Evolutionary conservation across 768 basidiomycete genomes (phyloP).

Genomic region (Inosperma sp.): DNA sequence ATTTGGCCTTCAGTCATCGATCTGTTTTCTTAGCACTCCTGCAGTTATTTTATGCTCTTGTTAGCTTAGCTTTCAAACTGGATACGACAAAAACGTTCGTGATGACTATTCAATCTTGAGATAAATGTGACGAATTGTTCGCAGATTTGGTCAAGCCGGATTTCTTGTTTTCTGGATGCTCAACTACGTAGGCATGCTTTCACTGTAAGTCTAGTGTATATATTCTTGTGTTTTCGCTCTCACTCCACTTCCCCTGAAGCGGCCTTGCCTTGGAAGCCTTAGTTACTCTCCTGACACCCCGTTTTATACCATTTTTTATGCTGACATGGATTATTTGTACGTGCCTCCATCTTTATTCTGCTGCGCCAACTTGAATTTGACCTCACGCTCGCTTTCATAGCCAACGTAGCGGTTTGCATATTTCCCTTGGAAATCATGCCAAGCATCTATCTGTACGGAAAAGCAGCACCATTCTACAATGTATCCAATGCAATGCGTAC

Average conservation of each 20-base stretch:
- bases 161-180: constrained; percentile 69
- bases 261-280: constrained; percentile 56
- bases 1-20: background rate
- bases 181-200: constrained; percentile 52
- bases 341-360: constrained; percentile 10
- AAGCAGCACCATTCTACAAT: constrained; percentile 61
- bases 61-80: constrained; percentile 57
- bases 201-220: constrained; percentile 38
- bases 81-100: constrained; percentile 47
- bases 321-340: constrained; percentile 56
- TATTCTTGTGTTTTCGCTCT: background rate
- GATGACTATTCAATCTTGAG: background rate
- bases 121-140: background rate
- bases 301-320: constrained; percentile 53
- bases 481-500: constrained; percentile 49
- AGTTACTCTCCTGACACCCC: constrained; percentile 45
- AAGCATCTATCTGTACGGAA: constrained; percentile 51
- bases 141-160: constrained; percentile 47
- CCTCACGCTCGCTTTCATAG: too few species aligned
- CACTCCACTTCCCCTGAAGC: constrained; percentile 22
- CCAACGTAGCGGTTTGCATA: constrained; percentile 50
- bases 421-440: constrained; percentile 53
- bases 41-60: constrained; percentile 53
- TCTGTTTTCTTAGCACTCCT: background rate
- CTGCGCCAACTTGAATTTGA: background rate